Percentiles rank a stretch among this genome's conserved stretches.
These are phyloP conservation scores for Taphrina confusa DNA, from an alignment of 1,139 yeast genomes.

Conservation along the genomic window DNA sequence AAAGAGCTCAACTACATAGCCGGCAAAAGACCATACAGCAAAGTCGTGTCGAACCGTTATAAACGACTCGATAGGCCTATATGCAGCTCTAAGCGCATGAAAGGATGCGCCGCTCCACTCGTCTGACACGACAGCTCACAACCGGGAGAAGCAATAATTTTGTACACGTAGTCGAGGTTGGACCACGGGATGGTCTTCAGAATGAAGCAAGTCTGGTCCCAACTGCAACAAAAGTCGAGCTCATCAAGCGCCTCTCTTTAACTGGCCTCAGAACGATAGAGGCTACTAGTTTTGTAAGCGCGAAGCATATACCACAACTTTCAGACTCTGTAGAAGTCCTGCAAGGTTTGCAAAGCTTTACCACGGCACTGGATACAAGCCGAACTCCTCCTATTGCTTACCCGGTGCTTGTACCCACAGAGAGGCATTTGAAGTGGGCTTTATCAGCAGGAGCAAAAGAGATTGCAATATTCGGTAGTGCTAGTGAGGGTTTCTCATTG, in stretches of 20 bases:
- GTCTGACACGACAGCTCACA: not conserved
- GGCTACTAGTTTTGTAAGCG: constrained; percentile 48
- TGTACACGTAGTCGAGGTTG: constrained; percentile 45
- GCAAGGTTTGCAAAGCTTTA: not conserved
- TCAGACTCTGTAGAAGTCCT: constrained; percentile 43
- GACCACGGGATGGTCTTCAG: constrained; percentile 48
- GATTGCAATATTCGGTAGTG: constrained; percentile 47
- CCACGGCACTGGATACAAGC: not conserved
- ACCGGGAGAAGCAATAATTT: not conserved
- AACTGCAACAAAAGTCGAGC: constrained; percentile 45
- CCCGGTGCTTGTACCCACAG: constrained; percentile 47
- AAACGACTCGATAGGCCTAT: no score
- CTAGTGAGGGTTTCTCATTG: constrained; percentile 46
- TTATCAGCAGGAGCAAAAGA: constrained; percentile 43
- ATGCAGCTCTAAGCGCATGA: not conserved
- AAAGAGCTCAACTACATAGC: no score
- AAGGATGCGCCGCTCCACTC: not conserved
- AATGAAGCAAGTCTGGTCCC: constrained; percentile 45
- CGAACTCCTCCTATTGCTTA: constrained; percentile 39
- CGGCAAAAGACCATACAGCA: no score
- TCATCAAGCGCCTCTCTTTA: constrained; percentile 44
- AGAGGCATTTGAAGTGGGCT: constrained; percentile 45
- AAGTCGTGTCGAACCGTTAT: no score
- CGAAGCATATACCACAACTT: constrained; percentile 49
- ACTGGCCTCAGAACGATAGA: constrained; percentile 46